These are phyloP conservation scores for Guillardia theta DNA, from an alignment of 78 protist genomes.

Conservation along the genomic window DNA sequence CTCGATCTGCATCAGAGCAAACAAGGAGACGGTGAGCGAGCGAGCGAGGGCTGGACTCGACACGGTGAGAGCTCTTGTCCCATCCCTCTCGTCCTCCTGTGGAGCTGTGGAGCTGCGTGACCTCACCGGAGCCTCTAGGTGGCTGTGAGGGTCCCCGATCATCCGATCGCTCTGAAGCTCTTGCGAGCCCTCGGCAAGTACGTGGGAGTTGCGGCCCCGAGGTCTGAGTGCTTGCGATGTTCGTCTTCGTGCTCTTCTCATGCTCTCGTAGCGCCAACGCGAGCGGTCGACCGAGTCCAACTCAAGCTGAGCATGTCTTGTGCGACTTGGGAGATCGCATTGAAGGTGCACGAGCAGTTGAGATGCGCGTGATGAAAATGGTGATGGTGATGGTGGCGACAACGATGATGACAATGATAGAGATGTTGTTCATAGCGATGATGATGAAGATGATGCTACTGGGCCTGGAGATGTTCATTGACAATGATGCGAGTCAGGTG, in stretches of 20 bases:
- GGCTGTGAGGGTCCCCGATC: slow-evolving; percentile 44
- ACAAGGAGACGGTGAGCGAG: not conserved
- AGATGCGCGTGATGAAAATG: not conserved
- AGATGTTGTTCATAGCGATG: not conserved
- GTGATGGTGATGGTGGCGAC: not conserved
- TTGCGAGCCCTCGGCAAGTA: not conserved
- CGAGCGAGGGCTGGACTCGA: slow-evolving; percentile 1
- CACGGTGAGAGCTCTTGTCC: too few relatives aligned
- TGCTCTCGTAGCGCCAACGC: not conserved
- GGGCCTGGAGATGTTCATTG: not conserved
- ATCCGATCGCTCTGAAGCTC: not conserved
- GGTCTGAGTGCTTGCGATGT: not conserved
- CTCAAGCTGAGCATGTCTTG: too few relatives aligned
- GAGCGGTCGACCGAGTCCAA: slow-evolving; percentile 10
- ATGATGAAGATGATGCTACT: not conserved
- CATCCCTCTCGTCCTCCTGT: too few relatives aligned
- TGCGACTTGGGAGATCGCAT: not conserved
- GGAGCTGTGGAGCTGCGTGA: too few relatives aligned
- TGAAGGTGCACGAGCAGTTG: slow-evolving; percentile 20
- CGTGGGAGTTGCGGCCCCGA: slow-evolving; percentile 28
- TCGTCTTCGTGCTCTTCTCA: not conserved
- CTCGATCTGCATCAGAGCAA: not conserved
- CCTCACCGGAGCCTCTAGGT: too few relatives aligned
- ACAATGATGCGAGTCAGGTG: not conserved
- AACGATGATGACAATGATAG: not conserved